Evolutionary conservation across 2,329 filamentous ascomycete genomes (phyloP), one percentile per base, ranked within the genome.

Genomic region (Peltaster fructicola): DNA sequence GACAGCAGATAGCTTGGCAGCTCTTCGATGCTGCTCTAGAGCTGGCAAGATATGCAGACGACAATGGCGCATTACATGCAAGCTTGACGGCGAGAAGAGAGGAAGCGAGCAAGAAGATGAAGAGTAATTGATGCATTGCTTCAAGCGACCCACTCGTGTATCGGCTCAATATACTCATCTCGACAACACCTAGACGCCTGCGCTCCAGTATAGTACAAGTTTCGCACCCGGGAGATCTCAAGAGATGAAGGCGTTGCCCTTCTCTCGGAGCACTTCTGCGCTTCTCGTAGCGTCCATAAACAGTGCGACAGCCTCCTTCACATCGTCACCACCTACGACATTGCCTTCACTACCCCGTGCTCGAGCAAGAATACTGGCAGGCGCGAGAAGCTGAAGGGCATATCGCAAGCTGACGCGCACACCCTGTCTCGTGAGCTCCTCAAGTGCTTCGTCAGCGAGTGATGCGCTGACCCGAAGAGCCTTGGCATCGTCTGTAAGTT

Each of bases 391-490:
- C 56, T 95, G 88, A 48, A 98, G 59, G 39, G 84, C 85, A 57
- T 98, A 98, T 39, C 88, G 64, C 54, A 98, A 54, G 50, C 79
- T 90, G 46, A 93, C 82, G 40, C 74, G 76, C 43, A 80, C 80
- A 38, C 88, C 88, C 40, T 91, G 74, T 44, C 78, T 69, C 20
- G 81, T 69, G 41, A 98, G 71, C 57, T 80, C 88, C 41, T 88
- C 76, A 31, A 95, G 65, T 14, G 88, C 88, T 11, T 72, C 68
- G 24, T 90, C 80, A 19, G 70, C 73, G 37, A 95, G 71, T 34
- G 68, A 63, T 21, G 92, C 70, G 23, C 70, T 69, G 56, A 93
- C 84, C 6, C 77, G 85, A 36, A 73, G 72, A 18, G 35, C 39
- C 27, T 44, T 40, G 16, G 21, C 17, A 26, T 40, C 42, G 23